A percentile compares a stretch with the other conserved stretches of the same genome.
phyloP scores from a whole-genome alignment of 805 yeast species.

The Saccharomyces jurei region DNA sequence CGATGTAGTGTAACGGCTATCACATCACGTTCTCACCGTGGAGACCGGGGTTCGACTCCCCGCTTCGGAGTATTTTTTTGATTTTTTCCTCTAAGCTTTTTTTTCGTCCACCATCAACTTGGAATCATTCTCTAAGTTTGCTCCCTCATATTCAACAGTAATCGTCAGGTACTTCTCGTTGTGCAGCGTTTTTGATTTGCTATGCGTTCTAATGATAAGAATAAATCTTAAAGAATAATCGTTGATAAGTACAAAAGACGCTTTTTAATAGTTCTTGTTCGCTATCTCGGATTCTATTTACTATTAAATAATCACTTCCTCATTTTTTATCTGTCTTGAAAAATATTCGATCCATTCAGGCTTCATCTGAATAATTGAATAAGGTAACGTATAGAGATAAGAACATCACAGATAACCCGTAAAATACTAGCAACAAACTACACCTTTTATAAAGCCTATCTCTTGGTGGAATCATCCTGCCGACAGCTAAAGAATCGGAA shows the following conservation, averaged over 20 bases:
- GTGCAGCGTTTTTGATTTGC: too few species aligned
- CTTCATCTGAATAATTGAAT: slow-evolving; percentile 4
- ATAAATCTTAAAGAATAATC: background rate
- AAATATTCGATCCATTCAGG: background rate
- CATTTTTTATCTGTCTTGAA: background rate
- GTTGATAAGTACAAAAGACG: background rate
- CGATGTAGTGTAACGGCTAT: slow-evolving; percentile 23
- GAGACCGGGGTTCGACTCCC: slow-evolving; percentile 23
- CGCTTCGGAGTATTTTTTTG: slow-evolving; percentile 12
- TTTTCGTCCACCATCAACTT: too few species aligned
- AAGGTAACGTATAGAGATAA: slow-evolving; percentile 46
- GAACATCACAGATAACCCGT: slow-evolving; percentile 67
- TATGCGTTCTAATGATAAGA: too few species aligned
- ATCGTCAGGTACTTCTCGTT: too few species aligned
- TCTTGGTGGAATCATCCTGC: slow-evolving; percentile 24
- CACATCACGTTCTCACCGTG: slow-evolving; percentile 23
- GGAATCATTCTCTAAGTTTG: too few species aligned
- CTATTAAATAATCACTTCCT: background rate
- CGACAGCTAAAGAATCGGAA: slow-evolving; percentile 23
- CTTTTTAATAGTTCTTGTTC: background rate
- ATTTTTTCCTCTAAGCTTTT: too few species aligned
- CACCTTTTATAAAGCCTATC: slow-evolving; percentile 32
- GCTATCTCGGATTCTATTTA: background rate
- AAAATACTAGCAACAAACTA: slow-evolving; percentile 50
- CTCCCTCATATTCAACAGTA: too few species aligned